A percentile compares a stretch with the other conserved stretches of the same genome.
These are phyloP conservation scores for Teratosphaeria pseudoeucalypti DNA, from an alignment of 2,329 filamentous ascomycete genomes.

Conservation along the genomic window DNA sequence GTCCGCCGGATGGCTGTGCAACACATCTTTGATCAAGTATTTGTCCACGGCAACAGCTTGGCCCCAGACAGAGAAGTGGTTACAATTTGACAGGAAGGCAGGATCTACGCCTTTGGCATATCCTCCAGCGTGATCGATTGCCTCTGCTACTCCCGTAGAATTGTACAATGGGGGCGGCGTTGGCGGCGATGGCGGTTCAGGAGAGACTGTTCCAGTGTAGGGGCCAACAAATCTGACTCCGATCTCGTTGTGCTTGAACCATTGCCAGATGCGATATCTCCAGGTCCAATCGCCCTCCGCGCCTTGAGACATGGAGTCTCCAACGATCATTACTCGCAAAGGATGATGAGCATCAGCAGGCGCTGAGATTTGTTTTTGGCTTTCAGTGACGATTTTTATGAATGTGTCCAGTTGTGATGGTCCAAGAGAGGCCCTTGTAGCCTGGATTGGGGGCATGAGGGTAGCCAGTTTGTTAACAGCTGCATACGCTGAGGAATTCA, in stretches of 20 bases:
- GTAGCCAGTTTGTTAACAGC: not conserved
- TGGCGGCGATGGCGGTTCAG: constrained; percentile 4
- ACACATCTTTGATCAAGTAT: constrained; percentile 16
- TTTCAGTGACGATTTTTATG: not conserved
- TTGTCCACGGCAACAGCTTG: constrained; percentile 21
- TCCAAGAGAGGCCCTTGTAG: not conserved
- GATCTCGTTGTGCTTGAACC: constrained; percentile 17
- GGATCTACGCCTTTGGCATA: not conserved
- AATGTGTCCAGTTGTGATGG: not conserved
- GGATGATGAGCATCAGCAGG: not conserved
- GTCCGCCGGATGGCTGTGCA: constrained; percentile 22
- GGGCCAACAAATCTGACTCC: constrained; percentile 25
- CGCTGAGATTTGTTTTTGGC: not conserved
- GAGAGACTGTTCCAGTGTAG: constrained; percentile 26
- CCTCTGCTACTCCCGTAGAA: not conserved
- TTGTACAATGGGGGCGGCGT: constrained; percentile 5
- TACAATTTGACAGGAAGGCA: constrained; percentile 11
- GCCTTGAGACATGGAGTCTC: constrained; percentile 11
- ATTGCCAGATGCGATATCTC: constrained; percentile 32
- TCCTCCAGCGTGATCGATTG: not conserved
- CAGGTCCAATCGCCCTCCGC: constrained; percentile 32
- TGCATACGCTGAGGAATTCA: not conserved
- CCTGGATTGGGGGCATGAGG: not conserved
- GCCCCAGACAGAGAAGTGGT: constrained; percentile 28
- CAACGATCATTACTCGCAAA: constrained; percentile 3